Conservation (phyloP, 495 filamentous ascomycete genomes). For the Neurospora intermedia region DNA sequence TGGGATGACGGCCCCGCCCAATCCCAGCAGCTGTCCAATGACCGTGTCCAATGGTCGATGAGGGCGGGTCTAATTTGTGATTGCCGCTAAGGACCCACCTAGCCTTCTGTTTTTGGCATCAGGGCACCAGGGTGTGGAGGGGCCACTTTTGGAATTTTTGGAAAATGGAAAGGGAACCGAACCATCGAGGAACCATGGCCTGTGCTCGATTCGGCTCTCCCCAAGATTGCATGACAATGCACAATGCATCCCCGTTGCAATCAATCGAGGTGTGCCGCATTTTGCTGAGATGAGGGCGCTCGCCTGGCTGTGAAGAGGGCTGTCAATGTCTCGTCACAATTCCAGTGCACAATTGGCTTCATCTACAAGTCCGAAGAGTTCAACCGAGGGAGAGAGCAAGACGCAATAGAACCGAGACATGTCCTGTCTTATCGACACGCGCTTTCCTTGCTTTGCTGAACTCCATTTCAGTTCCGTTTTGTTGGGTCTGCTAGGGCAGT, state of each 20-base stretch:
- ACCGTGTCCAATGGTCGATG: neutral
- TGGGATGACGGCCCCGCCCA: constrained; percentile 13
- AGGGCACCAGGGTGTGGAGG: neutral
- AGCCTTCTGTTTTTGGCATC: neutral
- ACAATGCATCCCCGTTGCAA: neutral
- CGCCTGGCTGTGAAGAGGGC: neutral
- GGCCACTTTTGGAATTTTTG: neutral
- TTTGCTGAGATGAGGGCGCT: neutral
- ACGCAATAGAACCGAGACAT: neutral
- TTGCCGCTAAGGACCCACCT: constrained; percentile 6
- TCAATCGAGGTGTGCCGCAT: neutral
- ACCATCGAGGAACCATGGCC: neutral
- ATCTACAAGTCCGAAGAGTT: neutral
- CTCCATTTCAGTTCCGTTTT: too few species aligned
- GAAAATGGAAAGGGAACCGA: neutral
- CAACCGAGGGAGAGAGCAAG: neutral
- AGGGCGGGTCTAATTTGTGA: constrained; percentile 15
- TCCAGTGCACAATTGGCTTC: neutral
- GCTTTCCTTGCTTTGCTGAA: too few species aligned
- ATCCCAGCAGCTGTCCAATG: constrained; percentile 7
- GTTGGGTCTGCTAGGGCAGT: too few species aligned
- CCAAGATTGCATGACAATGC: neutral
- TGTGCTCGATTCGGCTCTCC: neutral
- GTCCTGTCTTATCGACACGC: neutral
- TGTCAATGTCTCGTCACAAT: neutral